Evolutionary conservation across 129 eudicot genomes (phyloP), one percentile per base, ranked within the genome.

Genomic region (Silybum marianum): DNA sequence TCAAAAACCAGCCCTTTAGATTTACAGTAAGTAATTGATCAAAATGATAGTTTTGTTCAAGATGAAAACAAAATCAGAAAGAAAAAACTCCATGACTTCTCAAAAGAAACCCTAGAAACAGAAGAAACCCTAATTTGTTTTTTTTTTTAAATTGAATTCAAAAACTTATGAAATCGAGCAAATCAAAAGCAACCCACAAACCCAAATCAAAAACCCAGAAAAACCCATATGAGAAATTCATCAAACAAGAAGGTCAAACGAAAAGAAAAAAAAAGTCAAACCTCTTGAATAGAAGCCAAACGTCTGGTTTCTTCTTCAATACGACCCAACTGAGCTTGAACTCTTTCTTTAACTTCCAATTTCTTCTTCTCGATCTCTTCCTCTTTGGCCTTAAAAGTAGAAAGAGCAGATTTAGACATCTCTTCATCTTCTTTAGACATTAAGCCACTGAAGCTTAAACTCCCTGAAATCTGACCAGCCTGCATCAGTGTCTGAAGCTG

Each of bases 311-410:
- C 93, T 82, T 94, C 86, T 83, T 94, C 98, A 82, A 94, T 88
- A 13, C 95, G 93, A 70, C 95, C 95, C 38, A 94, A 77, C 86
- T 94, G 98, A 38, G 91, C 91, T 63, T 90, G 95, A 83, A 94
- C 96, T 69, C 88, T 81, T 76, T 94, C 97, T 80, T 83, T 88
- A 23, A 94, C 96, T 73, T 91, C 97, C 76, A 91, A 38, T 67
- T 94, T 94, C 92, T 83, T 94, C 92, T 88, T 91, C 90, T 94
- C 98, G 73, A 94, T 94, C 85, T 94, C 98, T 72, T 94, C 98
- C 69, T 94, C 98, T 72, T 91, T 94, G 2, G 95, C 98, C 80
- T 87, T 91, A 62, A 94, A 94, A 71, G 91, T 81, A 7, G 95
- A 87, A 12, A 94, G 95, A 2, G 96, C 98, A 76, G 98, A 91